phyloP scores from a whole-genome alignment of 2,329 filamentous ascomycete genomes.

The Colletotrichum viniferum region DNA sequence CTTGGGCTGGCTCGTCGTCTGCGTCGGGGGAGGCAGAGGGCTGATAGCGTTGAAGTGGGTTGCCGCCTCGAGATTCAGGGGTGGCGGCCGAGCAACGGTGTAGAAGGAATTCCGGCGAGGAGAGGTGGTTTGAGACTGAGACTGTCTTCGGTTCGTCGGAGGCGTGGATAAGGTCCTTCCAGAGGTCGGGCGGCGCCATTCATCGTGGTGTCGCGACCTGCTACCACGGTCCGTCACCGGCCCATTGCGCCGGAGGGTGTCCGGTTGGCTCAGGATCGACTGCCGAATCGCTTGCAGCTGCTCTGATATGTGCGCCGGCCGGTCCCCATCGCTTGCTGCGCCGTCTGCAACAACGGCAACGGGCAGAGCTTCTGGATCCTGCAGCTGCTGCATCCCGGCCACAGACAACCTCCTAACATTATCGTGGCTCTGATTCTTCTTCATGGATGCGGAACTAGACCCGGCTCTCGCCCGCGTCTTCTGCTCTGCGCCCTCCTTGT shows the following conservation, averaged over 20 bases:
- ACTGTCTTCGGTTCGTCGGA: conserved; percentile 48
- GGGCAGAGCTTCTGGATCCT: conserved; percentile 63
- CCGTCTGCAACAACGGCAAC: conserved; percentile 48
- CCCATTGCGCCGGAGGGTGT: conserved; percentile 28
- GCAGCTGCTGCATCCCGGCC: conserved; percentile 62
- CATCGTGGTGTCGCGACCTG: conserved; percentile 27
- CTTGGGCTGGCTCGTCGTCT: neutral
- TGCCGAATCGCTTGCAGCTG: conserved; percentile 33
- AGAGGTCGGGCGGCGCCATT: conserved; percentile 37
- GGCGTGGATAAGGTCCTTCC: conserved; percentile 58
- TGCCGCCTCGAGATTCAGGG: conserved; percentile 45
- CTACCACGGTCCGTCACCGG: conserved; percentile 27
- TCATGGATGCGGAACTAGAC: conserved; percentile 20
- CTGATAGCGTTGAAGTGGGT: conserved; percentile 3
- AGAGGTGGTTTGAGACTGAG: conserved; percentile 32
- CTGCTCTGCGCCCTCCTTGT: neutral
- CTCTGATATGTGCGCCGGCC: conserved; percentile 34
- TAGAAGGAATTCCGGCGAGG: conserved; percentile 57
- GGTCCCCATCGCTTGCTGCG: conserved; percentile 44
- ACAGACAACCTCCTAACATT: conserved; percentile 60
- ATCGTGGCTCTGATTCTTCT: conserved; percentile 38
- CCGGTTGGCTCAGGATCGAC: conserved; percentile 31
- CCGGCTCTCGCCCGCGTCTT: neutral
- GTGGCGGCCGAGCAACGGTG: conserved; percentile 44
- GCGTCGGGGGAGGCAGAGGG: neutral